These are phyloP conservation scores for Crucihimalaya himalaica DNA, from an alignment of 345 rosid species.

Conservation along the genomic window DNA sequence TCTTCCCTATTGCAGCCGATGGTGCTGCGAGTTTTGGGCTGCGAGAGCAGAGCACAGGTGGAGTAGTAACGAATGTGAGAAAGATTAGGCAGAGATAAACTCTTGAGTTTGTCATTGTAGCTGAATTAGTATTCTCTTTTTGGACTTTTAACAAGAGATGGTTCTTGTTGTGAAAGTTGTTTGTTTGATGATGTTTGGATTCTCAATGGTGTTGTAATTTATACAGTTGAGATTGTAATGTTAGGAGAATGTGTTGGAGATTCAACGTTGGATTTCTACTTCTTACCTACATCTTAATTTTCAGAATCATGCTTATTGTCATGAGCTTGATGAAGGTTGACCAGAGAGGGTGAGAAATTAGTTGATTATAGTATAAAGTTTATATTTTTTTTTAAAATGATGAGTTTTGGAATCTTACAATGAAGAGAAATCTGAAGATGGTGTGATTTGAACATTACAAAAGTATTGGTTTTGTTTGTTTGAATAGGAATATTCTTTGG, in stretches of 20 bases:
- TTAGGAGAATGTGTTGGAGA: not conserved
- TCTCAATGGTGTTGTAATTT: conserved; percentile 31
- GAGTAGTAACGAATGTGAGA: conserved; percentile 21
- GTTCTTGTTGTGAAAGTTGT: not conserved
- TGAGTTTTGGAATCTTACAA: not conserved
- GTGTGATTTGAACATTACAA: not conserved
- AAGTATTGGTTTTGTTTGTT: not conserved
- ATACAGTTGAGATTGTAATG: conserved; percentile 21
- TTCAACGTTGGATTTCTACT: conserved; percentile 35
- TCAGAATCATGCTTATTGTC: conserved; percentile 28
- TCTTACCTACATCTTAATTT: conserved; percentile 27
- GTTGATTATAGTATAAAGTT: conserved; percentile 15
- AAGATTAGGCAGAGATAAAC: conserved; percentile 30
- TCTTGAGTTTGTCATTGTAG: conserved; percentile 33
- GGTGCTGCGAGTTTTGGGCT: conserved; percentile 1
- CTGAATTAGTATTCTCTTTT: not conserved
- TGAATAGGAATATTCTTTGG: not conserved
- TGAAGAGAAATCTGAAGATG: not conserved
- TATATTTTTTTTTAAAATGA: not conserved
- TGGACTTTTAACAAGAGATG: not conserved
- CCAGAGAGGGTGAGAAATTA: conserved; percentile 7
- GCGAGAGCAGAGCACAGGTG: conserved; percentile 33
- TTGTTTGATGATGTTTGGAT: conserved; percentile 27
- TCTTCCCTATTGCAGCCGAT: conserved; percentile 25
- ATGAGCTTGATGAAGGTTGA: conserved; percentile 2